Evolutionary conservation across 495 filamentous ascomycete species (phyloP).

Genomic region (Daldinia loculata): DNA sequence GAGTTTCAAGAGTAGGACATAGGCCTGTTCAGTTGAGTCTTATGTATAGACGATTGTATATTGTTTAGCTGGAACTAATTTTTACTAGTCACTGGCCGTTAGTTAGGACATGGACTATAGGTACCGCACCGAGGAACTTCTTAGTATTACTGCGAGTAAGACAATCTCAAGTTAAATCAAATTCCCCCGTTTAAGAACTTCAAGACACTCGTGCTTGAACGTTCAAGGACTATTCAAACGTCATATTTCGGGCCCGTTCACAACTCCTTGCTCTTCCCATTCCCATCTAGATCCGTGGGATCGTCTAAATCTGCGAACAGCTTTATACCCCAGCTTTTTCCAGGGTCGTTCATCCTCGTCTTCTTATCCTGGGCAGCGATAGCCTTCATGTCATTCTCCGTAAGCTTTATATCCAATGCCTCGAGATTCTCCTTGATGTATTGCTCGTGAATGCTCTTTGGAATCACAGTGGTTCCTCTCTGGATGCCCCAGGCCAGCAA

Average conservation of each 20-base stretch:
- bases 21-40: background rate
- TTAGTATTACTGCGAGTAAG: background rate
- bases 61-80: background rate
- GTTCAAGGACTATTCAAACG: background rate
- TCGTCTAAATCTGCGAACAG: conserved; percentile 65
- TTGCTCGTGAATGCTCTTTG: conserved; percentile 64
- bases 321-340: conserved; percentile 61
- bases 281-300: conserved; percentile 30
- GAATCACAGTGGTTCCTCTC: conserved; percentile 70
- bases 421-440: conserved; percentile 41
- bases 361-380: conserved; percentile 64
- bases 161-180: no score
- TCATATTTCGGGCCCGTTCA: background rate
- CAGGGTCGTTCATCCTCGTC: conserved; percentile 68
- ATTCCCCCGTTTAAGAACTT: background rate
- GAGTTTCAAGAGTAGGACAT: no score
- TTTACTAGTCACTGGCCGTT: background rate
- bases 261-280: conserved; percentile 20
- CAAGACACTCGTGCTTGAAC: background rate
- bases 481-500: conserved; percentile 71
- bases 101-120: background rate
- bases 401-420: conserved; percentile 32
- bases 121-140: background rate
- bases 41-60: background rate
- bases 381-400: conserved; percentile 58